Percentiles rank a stretch among this genome's conserved stretches.
These are phyloP conservation scores for Clitoria ternatea DNA, from an alignment of 306 rosid genomes.

Conservation along the genomic window DNA sequence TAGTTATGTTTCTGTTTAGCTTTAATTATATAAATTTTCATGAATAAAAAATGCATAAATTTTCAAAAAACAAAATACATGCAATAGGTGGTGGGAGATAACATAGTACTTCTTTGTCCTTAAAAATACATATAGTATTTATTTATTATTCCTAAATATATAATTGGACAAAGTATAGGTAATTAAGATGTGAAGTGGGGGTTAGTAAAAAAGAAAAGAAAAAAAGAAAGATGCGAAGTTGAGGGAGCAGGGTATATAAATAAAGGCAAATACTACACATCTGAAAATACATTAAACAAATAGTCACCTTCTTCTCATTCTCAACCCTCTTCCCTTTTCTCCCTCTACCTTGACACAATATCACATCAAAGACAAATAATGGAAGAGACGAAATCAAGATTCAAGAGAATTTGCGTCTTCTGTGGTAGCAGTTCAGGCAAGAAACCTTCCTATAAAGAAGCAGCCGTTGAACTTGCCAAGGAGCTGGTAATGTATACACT, in stretches of 20 bases:
- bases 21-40: neutral
- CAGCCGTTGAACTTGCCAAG: slow-evolving; percentile 82
- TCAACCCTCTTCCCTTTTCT: slow-evolving; percentile 9
- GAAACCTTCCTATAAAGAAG: slow-evolving; percentile 84
- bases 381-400: slow-evolving; percentile 81
- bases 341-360: neutral
- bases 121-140: too few species aligned
- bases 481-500: slow-evolving; percentile 55
- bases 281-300: neutral
- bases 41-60: too few species aligned
- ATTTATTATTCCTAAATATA: neutral
- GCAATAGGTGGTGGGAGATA: neutral
- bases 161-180: neutral
- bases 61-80: neutral
- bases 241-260: neutral
- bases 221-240: neutral
- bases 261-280: neutral
- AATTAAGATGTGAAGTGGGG: too few species aligned
- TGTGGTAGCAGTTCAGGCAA: slow-evolving; percentile 99
- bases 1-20: neutral
- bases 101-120: too few species aligned
- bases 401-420: slow-evolving; percentile 86
- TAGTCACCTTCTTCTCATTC: slow-evolving; percentile 13
- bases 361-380: slow-evolving; percentile 33
- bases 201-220: too few species aligned